Base-by-base conservation (phyloP, 2,329 filamentous ascomycete genomes). In the Fusarium pseudocircinatum region DNA sequence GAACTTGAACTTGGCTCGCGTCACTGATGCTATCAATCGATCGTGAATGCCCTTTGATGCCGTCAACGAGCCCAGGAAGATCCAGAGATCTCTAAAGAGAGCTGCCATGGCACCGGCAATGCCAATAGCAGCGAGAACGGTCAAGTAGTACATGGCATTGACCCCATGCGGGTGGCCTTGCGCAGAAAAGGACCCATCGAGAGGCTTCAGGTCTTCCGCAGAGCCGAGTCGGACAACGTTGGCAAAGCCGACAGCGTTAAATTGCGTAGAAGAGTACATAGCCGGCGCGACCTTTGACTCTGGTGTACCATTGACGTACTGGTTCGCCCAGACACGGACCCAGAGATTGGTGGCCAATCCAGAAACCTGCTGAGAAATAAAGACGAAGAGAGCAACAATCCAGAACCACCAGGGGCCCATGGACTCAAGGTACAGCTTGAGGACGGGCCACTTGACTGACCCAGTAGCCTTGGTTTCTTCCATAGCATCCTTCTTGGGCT, bases 321-420 rank as follows among this genome's bases (percentile, higher is more conserved):
- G 92, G 80, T 98, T 97, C 22, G 96, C 93, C 96, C 96, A 99
- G 80, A 96, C 87, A 76, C 94, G 90, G 77, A 99, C 97, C 96
- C 96, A 99, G 57, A 98, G 84, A 78, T 96, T 98, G 40, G 95
- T 97, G 2, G 93, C 94, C 6, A 98, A 92, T 30, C 93, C 93
- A 8, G 93, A 93, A 39, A 97, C 81, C 80, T 99, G 96, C 80
- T 98, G 95, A 49, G 92, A 84, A 34, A 88, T 87, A 79, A 99
- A 98, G 42, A 95, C 91, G 9, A 91, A 75, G 20, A 91, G 83
- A 26, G 95, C 93, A 40, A 93, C 84, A 53, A 92, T 82, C 96
- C 96, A 99, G 84, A 97, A 99, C 87, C 94, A 95, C 94, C 95
- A 97, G 9, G 92, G 88, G n/a, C 96, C 96, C 96, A 99, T 99